A percentile compares a stretch with the other conserved stretches of the same genome.
phyloP scores from a whole-genome alignment of 2,329 filamentous ascomycete genomes.

The Tolypocladium amazonense region DNA sequence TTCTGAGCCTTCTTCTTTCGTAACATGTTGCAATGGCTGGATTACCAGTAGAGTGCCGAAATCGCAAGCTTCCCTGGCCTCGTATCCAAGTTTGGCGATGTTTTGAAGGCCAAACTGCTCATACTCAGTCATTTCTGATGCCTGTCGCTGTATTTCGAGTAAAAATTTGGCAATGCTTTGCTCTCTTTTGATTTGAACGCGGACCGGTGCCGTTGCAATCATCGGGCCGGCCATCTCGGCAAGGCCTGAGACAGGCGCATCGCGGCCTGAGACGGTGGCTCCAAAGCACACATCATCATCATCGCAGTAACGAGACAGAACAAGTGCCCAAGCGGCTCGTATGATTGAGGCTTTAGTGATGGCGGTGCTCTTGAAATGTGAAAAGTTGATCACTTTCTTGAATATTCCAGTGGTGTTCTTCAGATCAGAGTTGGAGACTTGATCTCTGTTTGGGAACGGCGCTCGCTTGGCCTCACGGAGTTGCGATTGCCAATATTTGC shows the following conservation, averaged over 20 bases:
- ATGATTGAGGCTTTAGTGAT: neutral
- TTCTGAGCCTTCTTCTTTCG: neutral
- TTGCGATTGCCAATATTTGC: too few relatives aligned
- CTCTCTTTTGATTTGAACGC: slow-evolving; percentile 1
- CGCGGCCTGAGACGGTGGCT: slow-evolving; percentile 11
- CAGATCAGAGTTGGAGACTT: too few relatives aligned
- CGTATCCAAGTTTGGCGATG: slow-evolving; percentile 4
- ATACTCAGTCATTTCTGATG: slow-evolving; percentile 5
- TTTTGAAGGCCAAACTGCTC: slow-evolving; percentile 7
- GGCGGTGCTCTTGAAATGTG: neutral
- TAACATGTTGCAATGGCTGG: slow-evolving; percentile 1
- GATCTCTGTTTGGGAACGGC: too few relatives aligned
- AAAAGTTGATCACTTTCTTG: neutral
- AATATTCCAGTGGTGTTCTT: neutral
- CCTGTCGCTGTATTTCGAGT: slow-evolving; percentile 6
- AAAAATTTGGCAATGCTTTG: slow-evolving; percentile 7
- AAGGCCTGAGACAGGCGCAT: slow-evolving; percentile 10
- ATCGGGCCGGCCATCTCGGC: slow-evolving; percentile 10
- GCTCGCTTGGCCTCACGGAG: too few relatives aligned
- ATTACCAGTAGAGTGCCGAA: slow-evolving; percentile 6
- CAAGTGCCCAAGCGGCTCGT: neutral
- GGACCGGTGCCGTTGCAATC: slow-evolving; percentile 9
- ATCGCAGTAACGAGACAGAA: slow-evolving; percentile 7
- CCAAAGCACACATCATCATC: slow-evolving; percentile 14
- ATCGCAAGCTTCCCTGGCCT: slow-evolving; percentile 4